These are phyloP conservation scores for Prunus dulcis DNA, from an alignment of 306 rosid species.

Conservation along the genomic window DNA sequence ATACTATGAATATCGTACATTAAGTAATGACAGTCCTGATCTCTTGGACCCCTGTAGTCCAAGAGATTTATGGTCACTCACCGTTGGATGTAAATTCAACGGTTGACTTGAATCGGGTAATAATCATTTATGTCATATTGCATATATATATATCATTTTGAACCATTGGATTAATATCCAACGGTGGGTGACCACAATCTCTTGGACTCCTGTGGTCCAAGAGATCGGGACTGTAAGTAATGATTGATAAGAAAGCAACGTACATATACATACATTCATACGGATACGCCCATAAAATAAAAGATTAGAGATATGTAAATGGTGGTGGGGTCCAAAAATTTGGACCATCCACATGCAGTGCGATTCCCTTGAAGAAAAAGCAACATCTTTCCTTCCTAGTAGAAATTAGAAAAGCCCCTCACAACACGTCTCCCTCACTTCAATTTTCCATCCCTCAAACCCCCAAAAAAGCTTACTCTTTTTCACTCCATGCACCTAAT, in stretches of 20 bases:
- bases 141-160: too few species aligned
- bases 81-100: too few species aligned
- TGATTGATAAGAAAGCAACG: background rate
- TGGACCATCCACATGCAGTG: constrained; percentile 36
- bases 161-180: too few species aligned
- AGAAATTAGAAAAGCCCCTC: constrained; percentile 1
- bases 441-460: background rate
- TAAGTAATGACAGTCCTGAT: background rate
- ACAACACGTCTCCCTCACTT: constrained; percentile 20
- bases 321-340: constrained; percentile 19
- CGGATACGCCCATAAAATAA: background rate
- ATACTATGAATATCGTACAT: background rate
- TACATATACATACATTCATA: background rate
- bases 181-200: too few species aligned
- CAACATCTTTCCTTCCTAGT: background rate
- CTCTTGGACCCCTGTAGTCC: too few species aligned
- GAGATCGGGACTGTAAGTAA: too few species aligned
- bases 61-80: too few species aligned
- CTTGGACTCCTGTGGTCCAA: too few species aligned
- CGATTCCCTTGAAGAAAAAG: constrained; percentile 22
- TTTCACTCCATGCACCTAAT: constrained; percentile 44
- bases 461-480: background rate
- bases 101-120: too few species aligned
- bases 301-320: background rate
- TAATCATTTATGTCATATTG: too few species aligned